Evolutionary conservation across 345 rosid genomes (phyloP).

Genomic region (Syzygium aqueum): DNA sequence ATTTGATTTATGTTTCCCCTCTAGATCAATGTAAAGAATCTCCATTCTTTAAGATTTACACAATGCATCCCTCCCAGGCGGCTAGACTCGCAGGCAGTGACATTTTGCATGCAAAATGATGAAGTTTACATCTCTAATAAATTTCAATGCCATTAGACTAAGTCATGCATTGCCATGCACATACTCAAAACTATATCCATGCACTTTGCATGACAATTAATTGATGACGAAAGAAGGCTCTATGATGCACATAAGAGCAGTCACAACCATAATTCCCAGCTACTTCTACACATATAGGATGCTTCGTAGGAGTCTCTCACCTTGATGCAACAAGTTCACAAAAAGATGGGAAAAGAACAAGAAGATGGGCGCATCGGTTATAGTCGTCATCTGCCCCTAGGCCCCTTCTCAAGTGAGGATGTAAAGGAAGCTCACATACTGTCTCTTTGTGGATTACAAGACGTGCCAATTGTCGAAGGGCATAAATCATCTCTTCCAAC

Average conservation of each 20-base stretch:
- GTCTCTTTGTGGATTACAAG: constrained; percentile 59
- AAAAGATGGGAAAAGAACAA: constrained; percentile 76
- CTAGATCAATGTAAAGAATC: neutral
- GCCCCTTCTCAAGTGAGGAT: constrained; percentile 41
- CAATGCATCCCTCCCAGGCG: neutral
- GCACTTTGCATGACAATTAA: neutral
- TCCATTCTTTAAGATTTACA: neutral
- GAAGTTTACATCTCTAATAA: neutral
- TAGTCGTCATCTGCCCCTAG: constrained; percentile 24
- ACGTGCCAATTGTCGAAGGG: constrained; percentile 57
- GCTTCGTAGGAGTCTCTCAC: constrained; percentile 22
- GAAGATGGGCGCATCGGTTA: constrained; percentile 49
- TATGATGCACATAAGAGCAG: neutral
- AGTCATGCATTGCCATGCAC: neutral
- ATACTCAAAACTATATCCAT: neutral
- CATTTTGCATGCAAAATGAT: neutral
- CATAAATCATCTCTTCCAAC: constrained; percentile 67
- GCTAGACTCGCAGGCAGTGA: neutral
- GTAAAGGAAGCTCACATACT: constrained; percentile 60
- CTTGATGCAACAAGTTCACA: constrained; percentile 84
- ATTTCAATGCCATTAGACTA: neutral
- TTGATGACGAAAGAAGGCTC: neutral
- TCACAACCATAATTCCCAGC: neutral
- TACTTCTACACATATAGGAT: neutral
- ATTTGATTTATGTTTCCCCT: neutral